These are phyloP conservation scores for Crithidia fasciculata DNA, from an alignment of 208 protist genomes.

Conservation along the genomic window DNA sequence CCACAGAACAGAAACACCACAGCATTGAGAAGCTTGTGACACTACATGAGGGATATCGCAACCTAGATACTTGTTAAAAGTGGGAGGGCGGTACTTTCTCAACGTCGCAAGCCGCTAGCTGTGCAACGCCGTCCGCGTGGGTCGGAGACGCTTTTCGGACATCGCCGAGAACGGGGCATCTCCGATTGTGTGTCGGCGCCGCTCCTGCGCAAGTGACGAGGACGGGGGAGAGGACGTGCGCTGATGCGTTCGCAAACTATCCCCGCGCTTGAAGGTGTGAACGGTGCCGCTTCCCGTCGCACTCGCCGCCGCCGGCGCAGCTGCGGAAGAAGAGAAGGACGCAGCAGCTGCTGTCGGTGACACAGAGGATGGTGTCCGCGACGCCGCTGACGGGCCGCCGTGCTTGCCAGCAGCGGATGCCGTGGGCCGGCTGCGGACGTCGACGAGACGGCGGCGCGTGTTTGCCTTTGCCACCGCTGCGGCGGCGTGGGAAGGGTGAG, in stretches of 20 bases:
- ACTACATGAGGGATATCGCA: too few relatives aligned
- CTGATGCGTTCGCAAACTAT: neutral
- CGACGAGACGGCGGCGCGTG: conserved; percentile 10
- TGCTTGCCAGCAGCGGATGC: neutral
- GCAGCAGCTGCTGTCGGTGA: neutral
- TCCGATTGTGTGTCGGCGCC: conserved; percentile 23
- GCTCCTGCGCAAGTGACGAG: neutral
- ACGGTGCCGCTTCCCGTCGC: neutral
- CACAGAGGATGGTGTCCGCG: neutral
- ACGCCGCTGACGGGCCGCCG: neutral
- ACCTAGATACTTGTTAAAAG: too few relatives aligned
- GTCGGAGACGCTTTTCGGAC: neutral
- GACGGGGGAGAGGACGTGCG: conserved; percentile 2
- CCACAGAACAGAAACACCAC: too few relatives aligned
- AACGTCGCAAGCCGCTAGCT: neutral
- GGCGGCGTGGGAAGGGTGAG: neutral
- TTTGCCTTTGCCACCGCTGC: neutral
- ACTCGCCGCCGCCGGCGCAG: neutral
- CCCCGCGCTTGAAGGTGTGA: neutral
- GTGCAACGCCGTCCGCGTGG: conserved; percentile 1
- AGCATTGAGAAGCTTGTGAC: too few relatives aligned
- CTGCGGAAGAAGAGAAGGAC: neutral
- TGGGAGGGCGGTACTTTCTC: too few relatives aligned
- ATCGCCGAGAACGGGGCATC: neutral
- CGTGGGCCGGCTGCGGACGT: neutral